Base-by-base conservation (phyloP, 2,329 filamentous ascomycete genomes). In the Cyphellophora europaea region DNA sequence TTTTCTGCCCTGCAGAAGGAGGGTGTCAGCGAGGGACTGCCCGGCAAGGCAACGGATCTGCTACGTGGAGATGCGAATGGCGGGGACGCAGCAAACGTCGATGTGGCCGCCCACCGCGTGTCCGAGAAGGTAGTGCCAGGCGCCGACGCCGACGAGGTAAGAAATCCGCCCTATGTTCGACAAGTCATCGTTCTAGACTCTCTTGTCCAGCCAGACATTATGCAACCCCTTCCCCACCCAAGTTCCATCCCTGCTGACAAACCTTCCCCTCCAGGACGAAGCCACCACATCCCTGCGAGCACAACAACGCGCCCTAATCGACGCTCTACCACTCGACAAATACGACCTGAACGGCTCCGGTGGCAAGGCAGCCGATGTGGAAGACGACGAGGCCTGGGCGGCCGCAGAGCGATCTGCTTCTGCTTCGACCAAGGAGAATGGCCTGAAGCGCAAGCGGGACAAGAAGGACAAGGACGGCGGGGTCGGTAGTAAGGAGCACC, bases 321-420 rank as follows among this genome's bases (percentile, higher is more conserved):
- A 95, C 65, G 82, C 87, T 43, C 65, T 96, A 42, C 88, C 89
- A 29, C 68, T 96, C 34, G 86, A 94, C 52, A 79, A 83, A 76
- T 65, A 65, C 50, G 61, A 58, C 51, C 59, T 62, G 46, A 23
- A 14, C 17, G 6, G 44, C 50, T 54, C n/a, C n/a, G n/a, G n/a
- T n/a, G n/a, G n/a, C 40, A 50, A 61, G 58, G 53, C 58, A 63
- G 49, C 58, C 55, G 47, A 59, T 60, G 44, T n/a, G 8, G 62
- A 64, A 21, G 62, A 71, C 33, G 57, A 59, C 27, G 56, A 58
- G 4, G 57, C 61, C 11, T 78, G 74, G 72, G 65, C 68, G 41
- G 69, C 74, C 12, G 73, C 74, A 3, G 88, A 95, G 61, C 80
- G 82, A 85, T 95, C 17, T 88, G 82, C 54, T 76, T 96, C 36